A percentile compares a stretch with the other conserved stretches of the same genome.
These are phyloP conservation scores for Claviceps quebecensis DNA, from an alignment of 2,329 filamentous ascomycete genomes.

Conservation along the genomic window DNA sequence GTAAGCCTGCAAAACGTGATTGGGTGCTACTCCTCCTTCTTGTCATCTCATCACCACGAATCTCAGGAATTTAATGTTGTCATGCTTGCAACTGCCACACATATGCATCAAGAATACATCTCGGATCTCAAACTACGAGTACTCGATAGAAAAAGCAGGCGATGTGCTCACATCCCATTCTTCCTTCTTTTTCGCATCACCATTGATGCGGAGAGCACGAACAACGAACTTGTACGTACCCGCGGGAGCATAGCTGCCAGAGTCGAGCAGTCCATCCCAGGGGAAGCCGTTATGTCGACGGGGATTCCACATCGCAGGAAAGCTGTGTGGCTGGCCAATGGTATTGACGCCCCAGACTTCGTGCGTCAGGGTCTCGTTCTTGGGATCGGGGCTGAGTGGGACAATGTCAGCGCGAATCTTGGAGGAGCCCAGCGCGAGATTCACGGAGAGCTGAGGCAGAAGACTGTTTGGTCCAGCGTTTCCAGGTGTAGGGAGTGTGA, in stretches of 20 bases:
- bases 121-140: conserved; percentile 11
- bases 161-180: conserved; percentile 35
- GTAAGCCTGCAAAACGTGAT: no score
- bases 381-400: conserved; percentile 15
- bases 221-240: conserved; percentile 36
- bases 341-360: conserved; percentile 24
- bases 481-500: conserved; percentile 27
- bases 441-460: conserved; percentile 26
- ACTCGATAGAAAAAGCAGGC: conserved; percentile 12
- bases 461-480: conserved; percentile 16
- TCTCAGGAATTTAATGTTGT: no score
- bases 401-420: conserved; percentile 32
- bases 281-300: conserved; percentile 12
- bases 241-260: conserved; percentile 32
- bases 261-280: conserved; percentile 34
- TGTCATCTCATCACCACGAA: no score
- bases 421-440: conserved; percentile 31
- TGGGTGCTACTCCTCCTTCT: no score
- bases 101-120: no score
- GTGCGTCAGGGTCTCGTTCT: conserved; percentile 11
- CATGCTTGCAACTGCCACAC: no score
- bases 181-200: conserved; percentile 25
- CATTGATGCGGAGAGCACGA: conserved; percentile 36
- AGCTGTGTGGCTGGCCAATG: conserved; percentile 27
- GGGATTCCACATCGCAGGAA: conserved; percentile 21